Conservation (phyloP, 192 early-diverging fungal genomes). For the Neocallimastix lanati region DNA sequence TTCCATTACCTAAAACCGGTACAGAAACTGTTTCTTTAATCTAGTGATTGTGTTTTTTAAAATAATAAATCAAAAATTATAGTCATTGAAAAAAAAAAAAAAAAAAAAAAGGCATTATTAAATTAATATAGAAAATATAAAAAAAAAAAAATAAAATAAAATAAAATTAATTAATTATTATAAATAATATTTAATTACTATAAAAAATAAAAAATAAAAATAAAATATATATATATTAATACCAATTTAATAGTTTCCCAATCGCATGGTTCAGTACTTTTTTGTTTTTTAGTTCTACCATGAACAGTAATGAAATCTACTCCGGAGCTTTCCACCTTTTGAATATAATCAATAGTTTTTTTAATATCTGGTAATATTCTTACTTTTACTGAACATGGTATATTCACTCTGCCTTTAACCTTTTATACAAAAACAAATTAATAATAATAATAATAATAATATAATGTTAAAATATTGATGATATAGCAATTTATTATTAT, state of each 20-base stretch:
- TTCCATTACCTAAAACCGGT: slow-evolving; percentile 79
- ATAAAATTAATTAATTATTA: too few species aligned
- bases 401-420: neutral
- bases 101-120: too few species aligned
- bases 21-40: slow-evolving; percentile 57
- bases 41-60: too few species aligned
- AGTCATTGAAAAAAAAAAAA: too few species aligned
- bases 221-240: too few species aligned
- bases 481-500: slow-evolving; percentile 12
- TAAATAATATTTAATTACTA: too few species aligned
- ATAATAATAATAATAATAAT: slow-evolving; percentile 19
- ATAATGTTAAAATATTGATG: slow-evolving; percentile 56
- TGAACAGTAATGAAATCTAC: slow-evolving; percentile 81
- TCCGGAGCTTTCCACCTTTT: slow-evolving; percentile 63
- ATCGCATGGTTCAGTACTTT: slow-evolving; percentile 62
- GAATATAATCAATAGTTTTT: slow-evolving; percentile 71
- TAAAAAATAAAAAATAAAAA: too few species aligned
- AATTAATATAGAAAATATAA: too few species aligned
- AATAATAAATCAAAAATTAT: too few species aligned
- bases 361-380: slow-evolving; percentile 7
- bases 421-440: neutral
- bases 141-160: too few species aligned
- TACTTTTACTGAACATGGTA: neutral
- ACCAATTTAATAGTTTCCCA: slow-evolving; percentile 60
- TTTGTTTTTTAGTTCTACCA: slow-evolving; percentile 65